Percentiles rank a stretch among this genome's conserved stretches.
Evolutionary conservation across 2,329 filamentous ascomycete genomes (phyloP).

Genomic region (Cordyceps cateniannulata): DNA sequence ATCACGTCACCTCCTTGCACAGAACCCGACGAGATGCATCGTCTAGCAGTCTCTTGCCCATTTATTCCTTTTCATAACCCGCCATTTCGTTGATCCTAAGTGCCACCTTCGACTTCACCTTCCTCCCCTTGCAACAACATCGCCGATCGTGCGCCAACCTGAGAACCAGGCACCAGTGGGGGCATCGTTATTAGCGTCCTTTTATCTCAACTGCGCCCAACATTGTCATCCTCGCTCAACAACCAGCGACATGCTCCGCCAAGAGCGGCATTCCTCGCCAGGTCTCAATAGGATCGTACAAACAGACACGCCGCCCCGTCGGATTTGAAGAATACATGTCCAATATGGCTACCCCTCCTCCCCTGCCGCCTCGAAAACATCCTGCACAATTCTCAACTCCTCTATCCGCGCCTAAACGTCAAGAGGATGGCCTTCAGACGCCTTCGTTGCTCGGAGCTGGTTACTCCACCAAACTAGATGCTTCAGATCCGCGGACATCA

Average conservation of each 20-base stretch:
- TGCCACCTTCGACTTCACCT: background rate
- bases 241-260: background rate
- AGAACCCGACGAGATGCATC: background rate
- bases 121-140: background rate
- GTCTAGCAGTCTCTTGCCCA: background rate
- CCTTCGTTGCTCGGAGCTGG: background rate
- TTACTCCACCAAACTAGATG: background rate
- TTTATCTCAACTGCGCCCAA: background rate
- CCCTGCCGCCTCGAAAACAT: background rate
- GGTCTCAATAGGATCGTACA: background rate
- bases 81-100: background rate
- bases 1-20: background rate
- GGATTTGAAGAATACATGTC: no score
- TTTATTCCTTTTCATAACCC: background rate
- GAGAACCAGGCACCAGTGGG: background rate
- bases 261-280: background rate
- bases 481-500: conserved; percentile 40
- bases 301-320: background rate
- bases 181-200: background rate
- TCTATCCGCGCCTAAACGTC: background rate
- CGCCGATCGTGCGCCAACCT: background rate
- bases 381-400: background rate
- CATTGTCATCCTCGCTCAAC: background rate
- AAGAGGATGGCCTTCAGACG: background rate
- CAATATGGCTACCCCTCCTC: conserved; percentile 4